Conservation (phyloP, 2,329 filamentous ascomycete species). For the Penicillium sp. region DNA sequence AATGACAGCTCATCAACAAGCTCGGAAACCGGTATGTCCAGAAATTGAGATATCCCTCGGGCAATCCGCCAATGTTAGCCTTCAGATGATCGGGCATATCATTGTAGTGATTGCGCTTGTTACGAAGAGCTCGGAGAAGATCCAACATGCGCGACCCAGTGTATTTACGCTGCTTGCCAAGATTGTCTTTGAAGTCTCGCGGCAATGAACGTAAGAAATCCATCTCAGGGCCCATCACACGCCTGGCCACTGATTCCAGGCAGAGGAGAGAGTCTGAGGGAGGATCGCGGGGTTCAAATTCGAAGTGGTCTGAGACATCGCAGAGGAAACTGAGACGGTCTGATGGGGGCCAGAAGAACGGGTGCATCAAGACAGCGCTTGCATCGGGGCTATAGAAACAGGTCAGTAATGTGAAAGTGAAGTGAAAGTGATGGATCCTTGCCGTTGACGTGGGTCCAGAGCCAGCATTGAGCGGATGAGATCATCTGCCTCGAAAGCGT, state of each 20-base stretch:
- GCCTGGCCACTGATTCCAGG: conserved; percentile 51
- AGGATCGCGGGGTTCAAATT: conserved; percentile 83
- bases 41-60: conserved; percentile 78
- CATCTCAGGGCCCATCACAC: conserved; percentile 53
- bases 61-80: conserved; percentile 68
- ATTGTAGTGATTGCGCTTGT: conserved; percentile 97
- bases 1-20: conserved; percentile 75
- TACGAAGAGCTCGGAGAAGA: conserved; percentile 80
- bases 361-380: conserved; percentile 79
- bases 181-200: conserved; percentile 77
- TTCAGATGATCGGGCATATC: conserved; percentile 85
- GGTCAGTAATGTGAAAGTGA: neutral
- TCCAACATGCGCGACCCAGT: conserved; percentile 80
- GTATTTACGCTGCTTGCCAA: conserved; percentile 95
- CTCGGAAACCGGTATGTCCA: conserved; percentile 79
- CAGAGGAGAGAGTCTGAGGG: conserved; percentile 66
- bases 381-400: conserved; percentile 58
- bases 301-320: conserved; percentile 93
- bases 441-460: conserved; percentile 60
- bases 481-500: conserved; percentile 81
- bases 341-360: conserved; percentile 93
- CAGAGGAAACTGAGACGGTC: conserved; percentile 91
- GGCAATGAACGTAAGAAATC: conserved; percentile 80
- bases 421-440: neutral
- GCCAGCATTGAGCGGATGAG: conserved; percentile 79